Conservation (phyloP, 345 rosid species). For the Dipteronia sinensis region DNA sequence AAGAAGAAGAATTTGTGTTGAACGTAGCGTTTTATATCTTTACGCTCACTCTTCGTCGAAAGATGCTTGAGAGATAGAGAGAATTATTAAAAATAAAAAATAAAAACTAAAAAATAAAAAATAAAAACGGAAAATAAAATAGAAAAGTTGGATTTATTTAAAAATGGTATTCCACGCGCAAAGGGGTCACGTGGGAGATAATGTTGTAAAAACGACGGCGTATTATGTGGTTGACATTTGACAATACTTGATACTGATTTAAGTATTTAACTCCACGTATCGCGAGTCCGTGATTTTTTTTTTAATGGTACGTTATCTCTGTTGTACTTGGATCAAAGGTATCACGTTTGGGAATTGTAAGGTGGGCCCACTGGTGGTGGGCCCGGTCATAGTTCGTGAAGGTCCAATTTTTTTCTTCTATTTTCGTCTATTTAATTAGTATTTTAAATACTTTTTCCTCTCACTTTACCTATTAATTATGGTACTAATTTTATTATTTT, state of each 20-base stretch:
- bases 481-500: background rate
- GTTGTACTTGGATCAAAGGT: background rate
- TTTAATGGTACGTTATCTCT: background rate
- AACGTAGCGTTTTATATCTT: constrained; percentile 45
- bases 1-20: background rate
- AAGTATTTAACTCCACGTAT: background rate
- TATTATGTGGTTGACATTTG: background rate
- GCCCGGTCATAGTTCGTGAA: background rate
- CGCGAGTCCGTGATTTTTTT: background rate
- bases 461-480: background rate
- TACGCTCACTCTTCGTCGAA: constrained; percentile 18
- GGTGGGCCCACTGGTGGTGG: background rate
- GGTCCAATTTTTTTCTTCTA: background rate
- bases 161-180: background rate
- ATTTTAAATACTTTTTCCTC: background rate
- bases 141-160: constrained; percentile 6
- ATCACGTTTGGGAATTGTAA: background rate
- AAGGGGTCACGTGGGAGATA: background rate
- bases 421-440: background rate
- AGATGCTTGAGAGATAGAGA: background rate
- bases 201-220: background rate
- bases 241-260: too few relatives aligned
- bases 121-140: background rate
- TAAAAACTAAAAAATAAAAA: too few relatives aligned
- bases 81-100: background rate